These are phyloP conservation scores for Penicillium angulare DNA, from an alignment of 495 filamentous ascomycete species.

Conservation along the genomic window DNA sequence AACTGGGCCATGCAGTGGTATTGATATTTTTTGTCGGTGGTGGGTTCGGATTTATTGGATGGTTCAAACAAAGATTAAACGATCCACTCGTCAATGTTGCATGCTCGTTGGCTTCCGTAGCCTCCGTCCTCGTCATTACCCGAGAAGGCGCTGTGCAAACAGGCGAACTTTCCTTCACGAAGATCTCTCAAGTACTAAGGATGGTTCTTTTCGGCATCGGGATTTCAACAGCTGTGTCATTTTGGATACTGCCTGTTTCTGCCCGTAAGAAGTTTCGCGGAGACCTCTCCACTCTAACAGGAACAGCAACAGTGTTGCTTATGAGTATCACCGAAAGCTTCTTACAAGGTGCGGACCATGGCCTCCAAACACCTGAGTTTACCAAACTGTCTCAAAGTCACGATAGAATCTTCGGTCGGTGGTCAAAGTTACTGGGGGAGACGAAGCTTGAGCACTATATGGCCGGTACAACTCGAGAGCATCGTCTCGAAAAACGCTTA, in stretches of 20 bases:
- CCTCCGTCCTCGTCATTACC: slow-evolving; percentile 87
- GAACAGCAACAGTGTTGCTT: slow-evolving; percentile 76
- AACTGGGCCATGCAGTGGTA: slow-evolving; percentile 76
- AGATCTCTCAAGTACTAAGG: slow-evolving; percentile 83
- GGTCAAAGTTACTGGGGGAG: slow-evolving; percentile 80
- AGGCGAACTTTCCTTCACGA: slow-evolving; percentile 74
- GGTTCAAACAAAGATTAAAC: slow-evolving; percentile 83
- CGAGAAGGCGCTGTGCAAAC: slow-evolving; percentile 87
- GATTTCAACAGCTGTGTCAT: slow-evolving; percentile 68
- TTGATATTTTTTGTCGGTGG: slow-evolving; percentile 85
- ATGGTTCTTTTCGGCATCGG: slow-evolving; percentile 86
- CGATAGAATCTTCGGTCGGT: slow-evolving; percentile 62
- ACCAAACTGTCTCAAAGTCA: slow-evolving; percentile 61
- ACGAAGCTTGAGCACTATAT: slow-evolving; percentile 90
- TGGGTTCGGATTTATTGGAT: slow-evolving; percentile 86
- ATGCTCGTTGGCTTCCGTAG: slow-evolving; percentile 81
- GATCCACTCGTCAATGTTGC: slow-evolving; percentile 89
- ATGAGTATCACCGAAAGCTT: slow-evolving; percentile 82
- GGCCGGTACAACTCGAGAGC: slow-evolving; percentile 77
- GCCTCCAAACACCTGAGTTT: slow-evolving; percentile 64
- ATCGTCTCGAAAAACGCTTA: slow-evolving; percentile 73
- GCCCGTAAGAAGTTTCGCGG: slow-evolving; percentile 73
- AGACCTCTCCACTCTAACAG: slow-evolving; percentile 71
- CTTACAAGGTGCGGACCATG: slow-evolving; percentile 77
- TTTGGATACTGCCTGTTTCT: slow-evolving; percentile 77